A percentile compares a stretch with the other conserved stretches of the same genome.
Conservation (phyloP, 108 stramenopile species). For the Nitzschia inconspicua region DNA sequence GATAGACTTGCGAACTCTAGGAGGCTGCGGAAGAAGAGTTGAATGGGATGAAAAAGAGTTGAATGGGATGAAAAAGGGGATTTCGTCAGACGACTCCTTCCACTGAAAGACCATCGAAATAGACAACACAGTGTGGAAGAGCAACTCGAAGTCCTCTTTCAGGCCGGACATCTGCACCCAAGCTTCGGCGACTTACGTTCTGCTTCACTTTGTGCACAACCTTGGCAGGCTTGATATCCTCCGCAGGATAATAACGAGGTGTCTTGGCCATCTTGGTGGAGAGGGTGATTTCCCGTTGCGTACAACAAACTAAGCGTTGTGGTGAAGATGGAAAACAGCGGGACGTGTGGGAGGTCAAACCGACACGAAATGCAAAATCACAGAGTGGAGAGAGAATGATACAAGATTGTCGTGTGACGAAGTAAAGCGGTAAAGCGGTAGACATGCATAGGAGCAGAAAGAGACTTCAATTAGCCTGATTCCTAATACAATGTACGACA, state of each 20-base stretch:
- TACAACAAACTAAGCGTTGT: no score
- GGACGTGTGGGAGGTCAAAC: no score
- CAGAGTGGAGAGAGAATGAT: no score
- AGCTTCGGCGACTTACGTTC: slow-evolving; percentile 55
- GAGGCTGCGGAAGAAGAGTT: slow-evolving; percentile 38
- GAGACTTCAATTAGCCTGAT: no score
- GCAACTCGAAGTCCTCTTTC: background rate
- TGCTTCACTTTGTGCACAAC: slow-evolving; percentile 62
- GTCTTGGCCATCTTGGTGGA: slow-evolving; percentile 21
- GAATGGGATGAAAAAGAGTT: background rate
- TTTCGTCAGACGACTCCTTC: background rate
- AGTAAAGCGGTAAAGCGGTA: no score
- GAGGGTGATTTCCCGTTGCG: background rate
- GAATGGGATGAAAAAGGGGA: background rate
- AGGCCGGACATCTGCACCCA: background rate
- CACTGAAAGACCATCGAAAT: no score
- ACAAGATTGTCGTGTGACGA: no score
- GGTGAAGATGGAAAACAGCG: no score
- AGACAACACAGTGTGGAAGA: background rate
- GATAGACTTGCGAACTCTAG: slow-evolving; percentile 93
- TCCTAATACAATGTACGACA: no score
- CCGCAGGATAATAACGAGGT: slow-evolving; percentile 91
- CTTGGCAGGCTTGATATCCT: slow-evolving; percentile 81
- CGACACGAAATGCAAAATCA: no score
- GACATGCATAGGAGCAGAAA: no score